Percentiles rank a stretch among this genome's conserved stretches.
Conservation (phyloP, 306 rosid species). For the Lathyrus aphaca region DNA sequence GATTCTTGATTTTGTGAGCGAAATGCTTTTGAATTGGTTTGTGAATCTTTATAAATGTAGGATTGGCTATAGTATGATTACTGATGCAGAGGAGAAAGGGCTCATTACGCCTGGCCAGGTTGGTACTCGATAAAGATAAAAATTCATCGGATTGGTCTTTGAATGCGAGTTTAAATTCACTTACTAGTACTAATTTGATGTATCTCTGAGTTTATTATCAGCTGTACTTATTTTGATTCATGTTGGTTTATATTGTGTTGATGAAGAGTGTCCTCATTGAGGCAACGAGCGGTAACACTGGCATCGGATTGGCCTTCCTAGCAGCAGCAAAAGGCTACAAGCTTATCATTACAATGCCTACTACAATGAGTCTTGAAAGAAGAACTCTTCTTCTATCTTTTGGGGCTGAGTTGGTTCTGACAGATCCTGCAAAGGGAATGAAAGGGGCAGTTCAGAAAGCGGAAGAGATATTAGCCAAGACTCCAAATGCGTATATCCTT, state of each 20-base stretch:
- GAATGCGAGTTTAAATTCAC: constrained; percentile 13
- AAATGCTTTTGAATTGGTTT: constrained; percentile 5
- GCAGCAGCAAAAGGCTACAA: constrained; percentile 75
- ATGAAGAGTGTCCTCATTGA: constrained; percentile 74
- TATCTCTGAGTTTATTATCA: constrained; percentile 30
- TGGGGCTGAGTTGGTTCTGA: constrained; percentile 79
- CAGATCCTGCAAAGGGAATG: constrained; percentile 80
- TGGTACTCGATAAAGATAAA: constrained; percentile 34
- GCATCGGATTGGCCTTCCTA: constrained; percentile 79
- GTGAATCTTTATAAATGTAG: constrained; percentile 39
- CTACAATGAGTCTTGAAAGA: constrained; percentile 85
- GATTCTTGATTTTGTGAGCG: not conserved
- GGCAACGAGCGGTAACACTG: constrained; percentile 64
- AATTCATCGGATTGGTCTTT: not conserved
- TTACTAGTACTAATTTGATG: constrained; percentile 16
- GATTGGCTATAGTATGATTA: constrained; percentile 83
- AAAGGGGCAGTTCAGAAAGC: constrained; percentile 87
- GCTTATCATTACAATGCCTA: constrained; percentile 79
- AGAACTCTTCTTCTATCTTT: constrained; percentile 69
- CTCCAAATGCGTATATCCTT: constrained; percentile 72
- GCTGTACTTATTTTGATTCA: constrained; percentile 21
- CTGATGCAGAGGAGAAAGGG: constrained; percentile 79
- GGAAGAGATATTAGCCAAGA: constrained; percentile 73
- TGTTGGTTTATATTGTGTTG: constrained; percentile 30
- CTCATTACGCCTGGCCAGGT: constrained; percentile 74